A percentile compares a stretch with the other conserved stretches of the same genome.
phyloP scores from a whole-genome alignment of 441 rosid genomes.

The Melastoma candidum region DNA sequence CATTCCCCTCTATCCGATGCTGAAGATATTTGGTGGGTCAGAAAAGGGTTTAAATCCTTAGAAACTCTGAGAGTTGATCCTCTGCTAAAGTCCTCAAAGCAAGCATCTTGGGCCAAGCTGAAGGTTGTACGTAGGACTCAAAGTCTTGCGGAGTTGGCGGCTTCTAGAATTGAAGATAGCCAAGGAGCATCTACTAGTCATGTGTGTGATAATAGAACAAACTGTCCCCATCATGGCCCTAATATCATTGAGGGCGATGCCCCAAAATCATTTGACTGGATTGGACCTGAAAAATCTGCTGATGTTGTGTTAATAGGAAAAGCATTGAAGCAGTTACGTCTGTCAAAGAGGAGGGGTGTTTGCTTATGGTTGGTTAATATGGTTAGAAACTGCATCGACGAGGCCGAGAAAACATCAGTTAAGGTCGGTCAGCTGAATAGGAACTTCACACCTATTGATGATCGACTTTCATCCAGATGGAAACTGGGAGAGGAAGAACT shows the following conservation, averaged over 20 bases:
- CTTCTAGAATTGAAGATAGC: constrained; percentile 97
- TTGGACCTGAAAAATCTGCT: constrained; percentile 32
- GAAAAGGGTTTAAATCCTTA: constrained; percentile 52
- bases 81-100: constrained; percentile 57
- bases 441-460: constrained; percentile 56
- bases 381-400: constrained; percentile 82
- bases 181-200: constrained; percentile 99
- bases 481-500: constrained; percentile 95
- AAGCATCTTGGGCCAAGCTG: constrained; percentile 75
- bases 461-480: constrained; percentile 57
- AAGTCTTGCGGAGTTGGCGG: constrained; percentile 84
- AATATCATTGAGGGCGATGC: constrained; percentile 42
- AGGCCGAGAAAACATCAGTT: constrained; percentile 50
- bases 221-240: constrained; percentile 57
- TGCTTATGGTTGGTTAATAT: constrained; percentile 69
- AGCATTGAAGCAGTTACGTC: constrained; percentile 66
- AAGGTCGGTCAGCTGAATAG: constrained; percentile 57
- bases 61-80: constrained; percentile 68
- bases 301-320: constrained; percentile 71
- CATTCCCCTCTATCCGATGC: constrained; percentile 82
- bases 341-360: constrained; percentile 72
- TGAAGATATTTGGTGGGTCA: constrained; percentile 96
- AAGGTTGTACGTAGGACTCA: constrained; percentile 83
- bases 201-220: constrained; percentile 72
- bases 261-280: constrained; percentile 46